Evolutionary conservation across 179 eudicot genomes (phyloP), one percentile per base, ranked within the genome.

Genomic region (Drosera spatulata): DNA sequence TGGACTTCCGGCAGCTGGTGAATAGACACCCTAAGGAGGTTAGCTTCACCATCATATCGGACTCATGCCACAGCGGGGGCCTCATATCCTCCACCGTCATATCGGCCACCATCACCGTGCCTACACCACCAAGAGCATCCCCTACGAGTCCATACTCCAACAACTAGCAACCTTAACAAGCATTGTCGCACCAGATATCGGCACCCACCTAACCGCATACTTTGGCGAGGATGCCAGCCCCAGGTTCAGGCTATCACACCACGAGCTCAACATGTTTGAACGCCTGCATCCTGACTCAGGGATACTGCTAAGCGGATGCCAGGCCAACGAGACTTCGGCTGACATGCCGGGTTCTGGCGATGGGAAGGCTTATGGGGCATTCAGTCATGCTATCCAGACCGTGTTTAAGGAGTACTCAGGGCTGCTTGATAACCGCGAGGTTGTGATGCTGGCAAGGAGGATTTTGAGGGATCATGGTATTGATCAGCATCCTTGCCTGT

Each of bases 31-130:
- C 95, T 2, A 71, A 80, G 37, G 95, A 85, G 48, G 76, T 86
- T 69, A 70, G 72, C 42, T 70, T 89, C 68, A 89, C 96, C 40
- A 81, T 89, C 61, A 83, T 89, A n/a, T 84, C 96, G 3, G 95
- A 89, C 50, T 89, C 95, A 6, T 86, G 96, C 71, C 88, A 85
- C 72, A 85, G 88, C 22, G 94, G 88, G 13, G 88, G 96, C 46
- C 82, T 89, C 5, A 81, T 89, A 22, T 22, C 33, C 33, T 22
- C 33, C 33, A 22, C 33, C 43, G 10, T 6, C 15, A 49, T 7
- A 10, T 52, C 46, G 9, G 42, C 40, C 46, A 58, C 4, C 52
- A 38, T 39, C 4, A 4, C 38, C 62, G 71, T 58, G 61, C 68
- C 4, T 22, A 22, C 33, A 22, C 33, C 33, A 22, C 33, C 33